Conservation (phyloP, 306 rosid genomes). For the Astragalus membranaceus region DNA sequence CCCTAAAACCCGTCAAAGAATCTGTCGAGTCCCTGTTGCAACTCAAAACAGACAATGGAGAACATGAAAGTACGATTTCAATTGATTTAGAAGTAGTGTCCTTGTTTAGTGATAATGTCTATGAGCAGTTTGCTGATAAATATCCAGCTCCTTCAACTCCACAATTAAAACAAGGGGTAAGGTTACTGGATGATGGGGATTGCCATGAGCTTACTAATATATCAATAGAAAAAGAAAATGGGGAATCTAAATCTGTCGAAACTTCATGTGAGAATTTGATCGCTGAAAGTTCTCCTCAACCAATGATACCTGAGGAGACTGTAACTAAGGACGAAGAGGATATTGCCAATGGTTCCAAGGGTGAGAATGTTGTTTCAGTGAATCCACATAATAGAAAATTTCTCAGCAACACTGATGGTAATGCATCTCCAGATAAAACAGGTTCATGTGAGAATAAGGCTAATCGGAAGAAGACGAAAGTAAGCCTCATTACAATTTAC, state of each 20-base stretch:
- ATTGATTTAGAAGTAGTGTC: slow-evolving; percentile 34
- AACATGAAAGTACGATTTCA: slow-evolving; percentile 19
- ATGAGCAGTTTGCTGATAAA: slow-evolving; percentile 59
- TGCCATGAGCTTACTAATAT: slow-evolving; percentile 76
- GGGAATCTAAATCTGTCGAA: slow-evolving; percentile 80
- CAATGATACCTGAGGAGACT: slow-evolving; percentile 26
- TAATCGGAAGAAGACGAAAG: slow-evolving; percentile 82
- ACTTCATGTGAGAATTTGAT: slow-evolving; percentile 43
- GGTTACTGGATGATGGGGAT: slow-evolving; percentile 76
- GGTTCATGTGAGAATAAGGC: slow-evolving; percentile 37
- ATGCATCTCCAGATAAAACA: slow-evolving; percentile 36
- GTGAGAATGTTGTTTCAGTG: slow-evolving; percentile 24
- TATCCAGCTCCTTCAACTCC: slow-evolving; percentile 99
- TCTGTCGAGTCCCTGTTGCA: slow-evolving; percentile 48
- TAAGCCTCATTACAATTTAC: slow-evolving; percentile 13
- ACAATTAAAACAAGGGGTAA: slow-evolving; percentile 69
- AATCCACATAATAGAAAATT: slow-evolving; percentile 23
- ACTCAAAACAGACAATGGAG: slow-evolving; percentile 38
- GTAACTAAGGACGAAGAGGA: slow-evolving; percentile 52
- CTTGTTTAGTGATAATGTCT: slow-evolving; percentile 34
- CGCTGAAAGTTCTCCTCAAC: slow-evolving; percentile 36
- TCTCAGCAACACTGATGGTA: slow-evolving; percentile 17
- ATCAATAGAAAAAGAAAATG: slow-evolving; percentile 59
- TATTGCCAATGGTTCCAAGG: slow-evolving; percentile 37
- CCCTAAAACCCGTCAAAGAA: slow-evolving; percentile 62